Evolutionary conservation across 2,329 filamentous ascomycete genomes (phyloP).

Genomic region (Colletotrichum brevisporum): DNA sequence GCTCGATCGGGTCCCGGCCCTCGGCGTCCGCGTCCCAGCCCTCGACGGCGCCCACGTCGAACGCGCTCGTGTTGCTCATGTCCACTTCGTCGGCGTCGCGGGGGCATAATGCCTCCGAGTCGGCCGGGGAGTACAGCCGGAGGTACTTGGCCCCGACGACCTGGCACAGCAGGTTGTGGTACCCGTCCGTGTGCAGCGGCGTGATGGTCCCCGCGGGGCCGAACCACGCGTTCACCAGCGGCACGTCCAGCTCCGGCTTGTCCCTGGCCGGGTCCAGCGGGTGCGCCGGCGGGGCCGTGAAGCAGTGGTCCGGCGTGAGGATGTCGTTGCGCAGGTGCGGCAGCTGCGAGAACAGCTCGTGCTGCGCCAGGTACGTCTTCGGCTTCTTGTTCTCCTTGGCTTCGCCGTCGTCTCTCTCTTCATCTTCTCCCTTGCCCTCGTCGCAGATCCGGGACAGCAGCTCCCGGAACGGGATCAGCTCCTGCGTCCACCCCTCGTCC

Average conservation of each 20-base stretch:
- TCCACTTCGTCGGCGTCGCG: conserved; percentile 84
- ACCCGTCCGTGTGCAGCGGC: conserved; percentile 92
- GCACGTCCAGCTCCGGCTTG: conserved; percentile 36
- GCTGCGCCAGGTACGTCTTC: conserved; percentile 84
- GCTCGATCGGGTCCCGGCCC: conserved; percentile 51
- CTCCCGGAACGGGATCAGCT: conserved; percentile 79
- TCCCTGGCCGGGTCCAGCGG: conserved; percentile 44
- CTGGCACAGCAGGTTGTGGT: conserved; percentile 93
- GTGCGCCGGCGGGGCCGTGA: conserved; percentile 74
- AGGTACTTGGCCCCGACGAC: conserved; percentile 93
- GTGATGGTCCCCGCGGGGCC: conserved; percentile 91
- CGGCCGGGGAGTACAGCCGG: conserved; percentile 82
- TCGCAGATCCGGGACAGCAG: conserved; percentile 77
- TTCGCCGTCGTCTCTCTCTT: too few relatives aligned
- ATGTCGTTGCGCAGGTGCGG: conserved; percentile 84
- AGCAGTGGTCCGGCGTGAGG: conserved; percentile 86
- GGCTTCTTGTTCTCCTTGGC: not conserved
- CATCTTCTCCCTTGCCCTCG: conserved; percentile 25
- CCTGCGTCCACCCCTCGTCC: conserved; percentile 86
- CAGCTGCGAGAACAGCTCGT: conserved; percentile 88
- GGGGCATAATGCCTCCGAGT: conserved; percentile 72
- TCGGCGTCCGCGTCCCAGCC: conserved; percentile 64
- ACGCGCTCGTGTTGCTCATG: conserved; percentile 89
- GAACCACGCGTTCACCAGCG: conserved; percentile 88
- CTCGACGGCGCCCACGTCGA: conserved; percentile 82